Evolutionary conservation across 129 eudicot genomes (phyloP), one percentile per base, ranked within the genome.

Genomic region (Mikania micrantha): DNA sequence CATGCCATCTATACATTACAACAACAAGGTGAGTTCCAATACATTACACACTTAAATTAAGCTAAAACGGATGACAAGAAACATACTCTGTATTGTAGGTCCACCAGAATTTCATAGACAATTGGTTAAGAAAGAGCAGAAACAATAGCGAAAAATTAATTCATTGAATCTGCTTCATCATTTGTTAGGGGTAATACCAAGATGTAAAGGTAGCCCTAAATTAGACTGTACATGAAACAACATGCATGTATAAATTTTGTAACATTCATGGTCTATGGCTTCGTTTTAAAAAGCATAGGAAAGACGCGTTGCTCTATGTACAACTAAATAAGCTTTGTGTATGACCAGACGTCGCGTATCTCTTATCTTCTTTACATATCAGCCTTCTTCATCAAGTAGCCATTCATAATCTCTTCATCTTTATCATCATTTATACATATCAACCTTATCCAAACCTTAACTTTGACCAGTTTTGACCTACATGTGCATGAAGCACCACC

Each of bases 1-100:
- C 96, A 85, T 89, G 99, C 99, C 99, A 94, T 71, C 90, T 86
- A 50, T 28, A 73, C 32, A 76, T 65, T 48, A 40, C 21, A 36
- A 49, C 2, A 21, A 54, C 7, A 57, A 27, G 36, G 45, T 45
- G 0, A 60, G 44, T 27, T 31, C 52, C 71, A 9, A 32, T 4
- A 29, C 36, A 27, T 25, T 4, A 53, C 9, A 67, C 36, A 39
- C 40, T 16, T 24, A 12, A 24, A 24, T 3, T 15, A 16, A 44
- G n/a, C 22, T 32, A 21, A 32, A 53, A 39, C 11, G 21, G 34
- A 45, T 52, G 29, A 29, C 31, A 64, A 29, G 67, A 21, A 64
- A 82, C 91, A 16, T 85, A 85, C 91, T 85, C 91, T 85, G 81
- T 76, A 73, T 67, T 73, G 31, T 56, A 39, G 25, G 69, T 62